A percentile compares a stretch with the other conserved stretches of the same genome.
Conservation (phyloP, 1,284 basidiomycete genomes). For the Ustilago crameri region DNA sequence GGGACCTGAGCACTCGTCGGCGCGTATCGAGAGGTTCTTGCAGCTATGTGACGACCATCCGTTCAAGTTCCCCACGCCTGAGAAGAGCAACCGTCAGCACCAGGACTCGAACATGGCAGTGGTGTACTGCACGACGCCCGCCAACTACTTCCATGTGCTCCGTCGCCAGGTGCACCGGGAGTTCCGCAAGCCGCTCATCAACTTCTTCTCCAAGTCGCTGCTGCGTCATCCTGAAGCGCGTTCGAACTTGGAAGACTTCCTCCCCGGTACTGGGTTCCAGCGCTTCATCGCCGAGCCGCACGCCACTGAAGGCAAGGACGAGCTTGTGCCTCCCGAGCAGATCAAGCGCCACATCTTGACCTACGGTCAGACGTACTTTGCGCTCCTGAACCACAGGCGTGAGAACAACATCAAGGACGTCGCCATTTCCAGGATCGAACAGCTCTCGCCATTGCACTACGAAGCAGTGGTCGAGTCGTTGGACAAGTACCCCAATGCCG, state of each 20-base stretch:
- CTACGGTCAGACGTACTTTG: slow-evolving; percentile 89
- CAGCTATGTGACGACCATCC: slow-evolving; percentile 98
- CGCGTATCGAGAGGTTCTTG: slow-evolving; percentile 93
- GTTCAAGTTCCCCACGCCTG: slow-evolving; percentile 83
- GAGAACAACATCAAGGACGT: slow-evolving; percentile 78
- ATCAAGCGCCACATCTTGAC: slow-evolving; percentile 87
- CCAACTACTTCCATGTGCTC: slow-evolving; percentile 69
- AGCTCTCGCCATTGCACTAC: slow-evolving; percentile 95
- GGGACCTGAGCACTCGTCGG: slow-evolving; percentile 98
- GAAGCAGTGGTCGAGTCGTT: slow-evolving; percentile 71
- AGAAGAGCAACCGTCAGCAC: slow-evolving; percentile 93
- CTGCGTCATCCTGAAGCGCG: slow-evolving; percentile 91
- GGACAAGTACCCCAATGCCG: slow-evolving; percentile 95
- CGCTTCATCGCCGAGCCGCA: slow-evolving; percentile 89
- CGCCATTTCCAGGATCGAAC: slow-evolving; percentile 92
- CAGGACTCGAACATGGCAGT: slow-evolving; percentile 99
- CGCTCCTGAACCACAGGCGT: slow-evolving; percentile 74
- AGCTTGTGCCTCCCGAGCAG: slow-evolving; percentile 82
- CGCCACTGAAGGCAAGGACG: slow-evolving; percentile 72
- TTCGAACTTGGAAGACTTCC: slow-evolving; percentile 87
- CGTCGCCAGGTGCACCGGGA: slow-evolving; percentile 68
- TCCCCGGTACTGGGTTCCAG: slow-evolving; percentile 88
- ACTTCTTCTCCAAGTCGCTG: slow-evolving; percentile 96
- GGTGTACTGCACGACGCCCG: slow-evolving; percentile 82
- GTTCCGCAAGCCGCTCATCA: slow-evolving; percentile 71